A percentile compares a stretch with the other conserved stretches of the same genome.
Conservation (phyloP, 1,284 basidiomycete species). For the Sporisorium reilianum region DNA sequence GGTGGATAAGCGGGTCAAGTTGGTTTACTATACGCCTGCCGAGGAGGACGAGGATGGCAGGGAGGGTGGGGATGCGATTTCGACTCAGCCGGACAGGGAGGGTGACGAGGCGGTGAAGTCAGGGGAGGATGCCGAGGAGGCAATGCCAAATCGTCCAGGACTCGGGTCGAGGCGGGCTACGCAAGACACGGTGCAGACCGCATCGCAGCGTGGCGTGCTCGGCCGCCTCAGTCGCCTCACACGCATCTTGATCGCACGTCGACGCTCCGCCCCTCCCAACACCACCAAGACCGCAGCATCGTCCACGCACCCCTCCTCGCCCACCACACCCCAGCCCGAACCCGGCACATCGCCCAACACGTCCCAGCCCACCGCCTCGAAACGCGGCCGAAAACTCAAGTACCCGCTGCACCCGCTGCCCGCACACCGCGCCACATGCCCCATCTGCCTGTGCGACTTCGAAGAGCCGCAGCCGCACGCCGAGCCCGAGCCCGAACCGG, state of each 20-base stretch:
- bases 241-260: conserved; percentile 24
- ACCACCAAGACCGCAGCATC: conserved; percentile 2
- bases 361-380: not conserved
- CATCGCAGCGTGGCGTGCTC: conserved; percentile 5
- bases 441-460: conserved; percentile 64
- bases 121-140: not conserved
- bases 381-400: conserved; percentile 21
- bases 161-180: conserved; percentile 25
- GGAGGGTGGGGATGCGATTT: not conserved
- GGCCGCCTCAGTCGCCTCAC: conserved; percentile 22
- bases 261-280: conserved; percentile 3
- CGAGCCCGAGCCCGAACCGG: conserved; percentile 45
- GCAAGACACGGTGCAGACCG: conserved; percentile 14
- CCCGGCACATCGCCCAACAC: not conserved
- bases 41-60: conserved; percentile 34
- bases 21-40: conserved; percentile 57
- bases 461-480: conserved; percentile 33
- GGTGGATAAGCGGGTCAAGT: conserved; percentile 50
- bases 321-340: not conserved
- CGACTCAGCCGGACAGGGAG: not conserved
- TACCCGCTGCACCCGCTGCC: conserved; percentile 59
- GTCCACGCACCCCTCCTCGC: not conserved
- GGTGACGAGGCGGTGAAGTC: not conserved
- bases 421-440: conserved; percentile 59
- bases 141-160: conserved; percentile 9